Base-by-base conservation (phyloP, 441 rosid genomes). In the Dalechampia spathulata region DNA sequence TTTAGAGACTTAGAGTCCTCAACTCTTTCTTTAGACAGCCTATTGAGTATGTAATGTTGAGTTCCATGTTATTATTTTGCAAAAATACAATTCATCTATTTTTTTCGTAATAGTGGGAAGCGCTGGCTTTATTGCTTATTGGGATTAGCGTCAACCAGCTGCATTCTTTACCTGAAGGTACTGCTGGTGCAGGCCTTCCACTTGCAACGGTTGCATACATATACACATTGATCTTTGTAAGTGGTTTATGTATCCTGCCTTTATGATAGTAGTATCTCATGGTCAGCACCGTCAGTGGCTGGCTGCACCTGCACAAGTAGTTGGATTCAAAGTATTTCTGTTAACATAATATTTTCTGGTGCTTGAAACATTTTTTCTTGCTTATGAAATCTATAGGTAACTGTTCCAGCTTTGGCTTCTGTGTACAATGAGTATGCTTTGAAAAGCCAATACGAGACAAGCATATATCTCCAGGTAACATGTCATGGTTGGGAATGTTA, bases 401-500 rank as follows among this genome's bases (percentile, higher is more conserved):
- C 95, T 30, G 86, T 93, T 57, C 99, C 97, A 55, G 87, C 99
- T 21, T 41, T 93, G 86, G 97, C 99, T 42, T 93, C 99, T 34
- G 99, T 93, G 67, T 93, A 57, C 81, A 90, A 93, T 65, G 99
- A 93, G 70, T 90, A 90, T 70, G 97, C 97, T 61, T 58, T 93
- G 65, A 93, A 93, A 80, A 89, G 97, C 69, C 97, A 93, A 62
- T 93, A 85, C 62, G 99, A 93, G 49, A 93, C 99, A 26, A 93
- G 97, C 72, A 93, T 93, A 49, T 93, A 93, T 69, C 97, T 93
- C 70, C 99, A 93, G 99, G 99, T 90, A 63, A 67, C 62, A 39
- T 51, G 32, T 36, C 27, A 58, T 42, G 28, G 49, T 43, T 58
- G 38, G 43, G 55, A 52, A 26, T 46, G 14, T 50, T 58, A n/a